Percentiles rank a stretch among this genome's conserved stretches.
phyloP scores from a whole-genome alignment of 371 early-diverging fungal genomes.

The Mucor ambiguus region DNA sequence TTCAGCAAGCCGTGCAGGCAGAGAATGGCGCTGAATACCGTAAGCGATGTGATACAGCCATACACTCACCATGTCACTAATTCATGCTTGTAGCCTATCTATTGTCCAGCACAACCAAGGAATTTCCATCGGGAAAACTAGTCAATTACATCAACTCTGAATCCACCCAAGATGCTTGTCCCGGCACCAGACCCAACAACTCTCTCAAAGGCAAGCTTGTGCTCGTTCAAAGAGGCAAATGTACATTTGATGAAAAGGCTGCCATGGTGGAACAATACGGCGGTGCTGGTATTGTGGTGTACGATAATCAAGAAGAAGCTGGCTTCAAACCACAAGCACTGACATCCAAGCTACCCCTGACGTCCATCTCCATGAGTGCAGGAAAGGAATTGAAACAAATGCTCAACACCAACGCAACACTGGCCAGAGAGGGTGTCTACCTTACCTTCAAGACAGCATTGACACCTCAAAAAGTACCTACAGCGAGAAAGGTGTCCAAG shows the following conservation, averaged over 20 bases:
- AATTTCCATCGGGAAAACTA: slow-evolving; percentile 35
- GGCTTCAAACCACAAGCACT: slow-evolving; percentile 11
- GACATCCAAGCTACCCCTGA: slow-evolving; percentile 6
- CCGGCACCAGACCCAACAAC: slow-evolving; percentile 20
- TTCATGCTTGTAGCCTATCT: slow-evolving; percentile 25
- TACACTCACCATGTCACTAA: too few relatives aligned
- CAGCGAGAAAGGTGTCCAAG: slow-evolving; percentile 35
- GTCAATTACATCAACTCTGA: slow-evolving; percentile 26
- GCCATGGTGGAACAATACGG: slow-evolving; percentile 36
- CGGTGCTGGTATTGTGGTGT: slow-evolving; percentile 58
- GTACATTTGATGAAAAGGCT: slow-evolving; percentile 65
- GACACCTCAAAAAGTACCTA: slow-evolving; percentile 60
- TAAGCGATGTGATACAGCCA: slow-evolving; percentile 3
- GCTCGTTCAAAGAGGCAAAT: slow-evolving; percentile 62
- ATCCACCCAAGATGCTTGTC: slow-evolving; percentile 28
- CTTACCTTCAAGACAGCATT: slow-evolving; percentile 33
- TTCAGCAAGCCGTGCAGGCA: slow-evolving; percentile 22
- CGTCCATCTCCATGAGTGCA: slow-evolving; percentile 9
- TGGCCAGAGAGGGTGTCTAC: neutral
- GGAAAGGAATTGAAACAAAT: slow-evolving; percentile 14
- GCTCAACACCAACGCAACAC: neutral
- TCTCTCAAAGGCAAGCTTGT: slow-evolving; percentile 40
- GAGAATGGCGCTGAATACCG: slow-evolving; percentile 22
- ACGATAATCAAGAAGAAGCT: slow-evolving; percentile 29
- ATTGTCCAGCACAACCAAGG: slow-evolving; percentile 22